phyloP scores from a whole-genome alignment of 192 early-diverging fungal species.

The Phlyctochytrium bullatum region DNA sequence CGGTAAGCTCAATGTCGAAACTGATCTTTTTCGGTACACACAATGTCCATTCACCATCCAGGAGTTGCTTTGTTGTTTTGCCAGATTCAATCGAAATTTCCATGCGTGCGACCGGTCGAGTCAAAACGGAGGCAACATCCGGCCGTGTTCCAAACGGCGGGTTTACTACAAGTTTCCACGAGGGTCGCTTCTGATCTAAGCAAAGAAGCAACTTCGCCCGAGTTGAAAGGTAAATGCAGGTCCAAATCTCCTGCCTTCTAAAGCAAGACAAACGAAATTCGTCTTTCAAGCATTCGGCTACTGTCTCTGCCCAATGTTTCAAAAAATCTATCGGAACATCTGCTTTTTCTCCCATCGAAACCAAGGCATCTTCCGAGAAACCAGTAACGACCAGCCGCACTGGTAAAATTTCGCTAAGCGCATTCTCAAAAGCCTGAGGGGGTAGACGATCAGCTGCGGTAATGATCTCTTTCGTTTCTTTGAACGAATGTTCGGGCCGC shows the following conservation, averaged over 20 bases:
- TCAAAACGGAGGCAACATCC: slow-evolving; percentile 25
- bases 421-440: slow-evolving; percentile 27
- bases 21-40: slow-evolving; percentile 24
- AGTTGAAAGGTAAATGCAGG: slow-evolving; percentile 24
- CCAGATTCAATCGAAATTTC: background rate
- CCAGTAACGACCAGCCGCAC: slow-evolving; percentile 31
- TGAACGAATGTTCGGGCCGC: slow-evolving; percentile 44
- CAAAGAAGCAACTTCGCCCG: slow-evolving; percentile 27
- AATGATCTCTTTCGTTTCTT: slow-evolving; percentile 1
- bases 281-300: slow-evolving; percentile 13
- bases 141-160: slow-evolving; percentile 13
- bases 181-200: slow-evolving; percentile 27
- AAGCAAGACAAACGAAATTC: slow-evolving; percentile 37
- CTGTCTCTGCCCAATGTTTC: slow-evolving; percentile 19
- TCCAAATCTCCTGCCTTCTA: slow-evolving; percentile 40
- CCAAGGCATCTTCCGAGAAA: slow-evolving; percentile 21
- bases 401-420: slow-evolving; percentile 30
- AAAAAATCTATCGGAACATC: background rate
- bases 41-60: slow-evolving; percentile 34
- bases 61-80: slow-evolving; percentile 2
- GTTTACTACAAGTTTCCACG: slow-evolving; percentile 30
- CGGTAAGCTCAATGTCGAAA: slow-evolving; percentile 32
- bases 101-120: slow-evolving; percentile 37
- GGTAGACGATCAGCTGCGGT: background rate
- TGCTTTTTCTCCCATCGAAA: slow-evolving; percentile 4